These are phyloP conservation scores for Coemansia sp. DNA, from an alignment of 192 early-diverging fungal species.

Conservation along the genomic window DNA sequence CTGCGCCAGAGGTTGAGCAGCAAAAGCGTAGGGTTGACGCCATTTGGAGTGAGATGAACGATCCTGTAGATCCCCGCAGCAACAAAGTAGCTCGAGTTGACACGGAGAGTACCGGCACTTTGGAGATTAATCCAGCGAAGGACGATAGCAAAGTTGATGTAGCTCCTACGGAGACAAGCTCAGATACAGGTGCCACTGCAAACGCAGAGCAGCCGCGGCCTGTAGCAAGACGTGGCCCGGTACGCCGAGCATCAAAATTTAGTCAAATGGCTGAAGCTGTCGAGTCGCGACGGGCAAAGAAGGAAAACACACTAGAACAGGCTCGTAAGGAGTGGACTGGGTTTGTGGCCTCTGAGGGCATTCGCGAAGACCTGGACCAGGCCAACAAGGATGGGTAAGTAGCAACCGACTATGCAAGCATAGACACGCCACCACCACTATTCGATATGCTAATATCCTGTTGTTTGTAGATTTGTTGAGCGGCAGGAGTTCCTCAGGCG, in stretches of 20 bases:
- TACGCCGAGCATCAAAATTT: conserved; percentile 46
- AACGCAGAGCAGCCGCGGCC: neutral
- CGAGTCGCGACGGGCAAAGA: conserved; percentile 43
- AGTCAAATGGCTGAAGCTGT: conserved; percentile 47
- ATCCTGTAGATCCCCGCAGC: conserved; percentile 6
- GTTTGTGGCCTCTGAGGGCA: conserved; percentile 44
- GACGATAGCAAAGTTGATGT: neutral
- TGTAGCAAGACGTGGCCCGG: neutral
- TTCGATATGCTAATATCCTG: neutral
- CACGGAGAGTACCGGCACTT: neutral
- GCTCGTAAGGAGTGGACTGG: conserved; percentile 52
- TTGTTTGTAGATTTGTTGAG: conserved; percentile 36
- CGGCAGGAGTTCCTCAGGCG: conserved; percentile 52
- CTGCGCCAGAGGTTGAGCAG: conserved; percentile 12
- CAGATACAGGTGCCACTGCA: neutral
- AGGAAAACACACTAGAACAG: conserved; percentile 47
- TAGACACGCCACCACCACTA: neutral
- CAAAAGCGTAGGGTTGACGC: conserved; percentile 46
- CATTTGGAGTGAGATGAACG: conserved; percentile 49
- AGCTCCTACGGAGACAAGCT: neutral
- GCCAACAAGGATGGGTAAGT: conserved; percentile 57
- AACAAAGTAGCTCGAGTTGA: conserved; percentile 21
- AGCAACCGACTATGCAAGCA: neutral
- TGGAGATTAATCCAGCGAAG: neutral
- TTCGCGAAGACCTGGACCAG: conserved; percentile 52